Evolutionary conservation across 139 green algal genomes (phyloP), one percentile per base, ranked within the genome.

Genomic region (Closterium sp.): DNA sequence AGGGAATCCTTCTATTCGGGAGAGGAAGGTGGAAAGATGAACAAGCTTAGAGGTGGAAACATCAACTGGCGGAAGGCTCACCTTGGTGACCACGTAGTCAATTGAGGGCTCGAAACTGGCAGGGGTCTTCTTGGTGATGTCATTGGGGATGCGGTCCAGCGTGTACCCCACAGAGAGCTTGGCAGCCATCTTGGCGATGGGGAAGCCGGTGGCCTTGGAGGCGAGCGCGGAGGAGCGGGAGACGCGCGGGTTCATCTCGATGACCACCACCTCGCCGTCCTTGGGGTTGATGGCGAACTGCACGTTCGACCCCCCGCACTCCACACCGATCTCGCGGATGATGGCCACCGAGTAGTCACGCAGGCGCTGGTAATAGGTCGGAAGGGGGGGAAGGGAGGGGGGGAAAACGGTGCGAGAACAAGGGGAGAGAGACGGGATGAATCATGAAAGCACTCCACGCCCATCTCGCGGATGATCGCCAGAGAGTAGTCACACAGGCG

Each of bases 221-320:
- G 98, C 98, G 84, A 99, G 96, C 0, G 98, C 98, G 1, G 97
- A 99, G n/a, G 98, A 99, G 90, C 97, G 96, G 76, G 93, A 97
- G 64, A 99, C 98, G 87, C 98, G 97, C 0, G 98, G 98, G 95
- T 99, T 99, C 98, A 99, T 99, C 96, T 99, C 98, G 89, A 99
- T 99, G 95, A 99, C 98, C 94, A 98, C 97, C 93, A 99, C 95
- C 93, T 99, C 96, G 89, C 97, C 97, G 94, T 98, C 90, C 12
- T 92, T 95, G 32, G 98, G 98, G 95, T 99, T 99, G 94, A 99
- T 96, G 32, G 96, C 95, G 96, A 99, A 98, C 95, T 99, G 98
- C 91, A 99, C 98, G 94, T 99, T 99, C 91, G 95, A 98, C 85
- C 97, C 98, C 38, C 98, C 98, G 91, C 98, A 99, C 97, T 99